Conservation (phyloP, 345 rosid species). For the Gynandropsis gynandra region DNA sequence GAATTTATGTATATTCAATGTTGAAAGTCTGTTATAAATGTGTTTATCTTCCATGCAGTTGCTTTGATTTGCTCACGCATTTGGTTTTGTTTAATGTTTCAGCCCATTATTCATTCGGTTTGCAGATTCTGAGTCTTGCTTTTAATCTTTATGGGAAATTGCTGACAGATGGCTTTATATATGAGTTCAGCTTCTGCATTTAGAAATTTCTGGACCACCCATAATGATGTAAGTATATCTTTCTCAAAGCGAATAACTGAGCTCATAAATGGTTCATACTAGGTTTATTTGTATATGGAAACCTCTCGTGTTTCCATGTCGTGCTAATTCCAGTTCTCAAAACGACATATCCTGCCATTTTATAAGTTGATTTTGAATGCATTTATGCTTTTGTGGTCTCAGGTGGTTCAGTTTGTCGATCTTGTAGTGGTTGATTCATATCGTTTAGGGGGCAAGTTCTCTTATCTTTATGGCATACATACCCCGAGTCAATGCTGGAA, state of each 20-base stretch:
- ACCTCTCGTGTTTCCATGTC: not conserved
- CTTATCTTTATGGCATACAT: constrained; percentile 18
- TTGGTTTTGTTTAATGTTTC: not conserved
- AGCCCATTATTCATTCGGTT: not conserved
- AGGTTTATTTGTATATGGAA: not conserved
- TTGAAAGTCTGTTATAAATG: no score
- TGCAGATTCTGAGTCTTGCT: not conserved
- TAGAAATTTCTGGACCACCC: constrained; percentile 12
- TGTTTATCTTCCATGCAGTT: no score
- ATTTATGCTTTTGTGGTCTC: constrained; percentile 9
- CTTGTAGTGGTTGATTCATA: constrained; percentile 21
- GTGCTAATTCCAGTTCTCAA: not conserved
- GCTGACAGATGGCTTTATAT: constrained; percentile 11
- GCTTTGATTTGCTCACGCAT: not conserved
- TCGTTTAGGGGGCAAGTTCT: constrained; percentile 20
- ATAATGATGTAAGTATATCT: constrained; percentile 17
- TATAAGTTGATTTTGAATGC: not conserved
- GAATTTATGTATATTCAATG: not conserved
- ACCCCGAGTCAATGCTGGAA: not conserved
- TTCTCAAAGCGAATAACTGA: not conserved
- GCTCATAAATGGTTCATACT: not conserved
- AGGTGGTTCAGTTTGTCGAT: constrained; percentile 29
- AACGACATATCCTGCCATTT: no score
- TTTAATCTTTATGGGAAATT: not conserved
- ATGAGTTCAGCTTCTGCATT: constrained; percentile 17